Conservation (phyloP, 441 rosid species). For the Adansonia grandidieri region DNA sequence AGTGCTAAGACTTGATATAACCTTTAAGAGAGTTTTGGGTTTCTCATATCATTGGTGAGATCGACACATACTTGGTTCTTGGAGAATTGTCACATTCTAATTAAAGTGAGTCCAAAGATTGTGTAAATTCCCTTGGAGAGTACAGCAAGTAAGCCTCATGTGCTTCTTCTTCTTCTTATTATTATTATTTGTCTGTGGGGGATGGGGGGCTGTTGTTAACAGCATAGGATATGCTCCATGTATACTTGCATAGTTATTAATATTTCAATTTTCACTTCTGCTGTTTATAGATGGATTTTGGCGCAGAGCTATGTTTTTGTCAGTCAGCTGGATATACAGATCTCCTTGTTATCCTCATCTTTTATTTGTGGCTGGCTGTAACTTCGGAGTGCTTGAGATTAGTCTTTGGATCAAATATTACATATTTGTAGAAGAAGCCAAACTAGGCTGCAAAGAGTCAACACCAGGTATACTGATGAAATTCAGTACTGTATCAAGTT, state of each 20-base stretch:
- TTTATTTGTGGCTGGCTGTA: too few relatives aligned
- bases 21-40: constrained; percentile 30
- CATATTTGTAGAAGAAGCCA: background rate
- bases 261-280: background rate
- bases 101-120: constrained; percentile 11
- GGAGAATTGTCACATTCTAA: constrained; percentile 17
- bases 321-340: background rate
- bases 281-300: background rate
- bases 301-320: background rate
- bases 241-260: background rate
- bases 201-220: too few relatives aligned
- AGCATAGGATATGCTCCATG: background rate
- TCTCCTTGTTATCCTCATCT: constrained; percentile 15
- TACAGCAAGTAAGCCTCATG: constrained; percentile 19
- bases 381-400: constrained; percentile 14
- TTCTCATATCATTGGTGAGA: constrained; percentile 18
- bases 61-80: constrained; percentile 5
- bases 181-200: background rate
- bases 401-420: constrained; percentile 5
- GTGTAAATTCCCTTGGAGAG: constrained; percentile 23
- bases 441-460: background rate
- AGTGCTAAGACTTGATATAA: constrained; percentile 34
- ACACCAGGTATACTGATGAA: constrained; percentile 30
- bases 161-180: background rate
- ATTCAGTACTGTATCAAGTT: constrained; percentile 23